Conservation (phyloP, 306 rosid genomes). For the Trichosanthes cucumerina region DNA sequence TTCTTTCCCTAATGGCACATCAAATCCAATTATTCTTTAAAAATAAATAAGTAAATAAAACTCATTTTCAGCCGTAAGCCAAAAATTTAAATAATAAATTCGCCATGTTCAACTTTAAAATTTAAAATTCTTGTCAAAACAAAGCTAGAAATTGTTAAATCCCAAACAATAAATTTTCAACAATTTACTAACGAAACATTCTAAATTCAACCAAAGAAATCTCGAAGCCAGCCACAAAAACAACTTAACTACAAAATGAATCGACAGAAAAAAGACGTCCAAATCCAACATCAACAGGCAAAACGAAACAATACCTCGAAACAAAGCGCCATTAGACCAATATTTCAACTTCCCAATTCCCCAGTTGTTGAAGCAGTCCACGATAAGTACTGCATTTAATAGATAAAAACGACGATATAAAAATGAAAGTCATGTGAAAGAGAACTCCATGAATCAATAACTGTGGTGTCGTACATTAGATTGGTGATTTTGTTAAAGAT, state of each 20-base stretch:
- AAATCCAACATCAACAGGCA: neutral
- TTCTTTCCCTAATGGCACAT: neutral
- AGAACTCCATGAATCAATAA: neutral
- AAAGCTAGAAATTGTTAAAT: neutral
- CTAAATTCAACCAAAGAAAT: neutral
- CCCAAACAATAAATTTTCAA: neutral
- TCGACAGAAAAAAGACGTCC: neutral
- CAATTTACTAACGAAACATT: neutral
- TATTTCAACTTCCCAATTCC: neutral
- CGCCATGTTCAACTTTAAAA: neutral
- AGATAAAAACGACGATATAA: neutral
- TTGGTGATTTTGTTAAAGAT: neutral
- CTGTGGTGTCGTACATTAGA: neutral
- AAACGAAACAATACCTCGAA: constrained; percentile 49
- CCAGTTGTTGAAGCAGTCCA: constrained; percentile 10
- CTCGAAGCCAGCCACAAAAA: neutral
- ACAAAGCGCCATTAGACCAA: constrained; percentile 51
- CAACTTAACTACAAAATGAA: neutral
- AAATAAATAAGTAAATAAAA: neutral
- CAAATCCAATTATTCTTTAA: neutral
- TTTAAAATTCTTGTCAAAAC: neutral
- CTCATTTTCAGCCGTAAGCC: neutral
- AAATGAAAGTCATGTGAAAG: neutral
- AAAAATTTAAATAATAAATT: neutral
- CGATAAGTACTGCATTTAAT: neutral